Conservation (phyloP, 2,329 filamentous ascomycete species). For the Byssoonygena ceratinophila region DNA sequence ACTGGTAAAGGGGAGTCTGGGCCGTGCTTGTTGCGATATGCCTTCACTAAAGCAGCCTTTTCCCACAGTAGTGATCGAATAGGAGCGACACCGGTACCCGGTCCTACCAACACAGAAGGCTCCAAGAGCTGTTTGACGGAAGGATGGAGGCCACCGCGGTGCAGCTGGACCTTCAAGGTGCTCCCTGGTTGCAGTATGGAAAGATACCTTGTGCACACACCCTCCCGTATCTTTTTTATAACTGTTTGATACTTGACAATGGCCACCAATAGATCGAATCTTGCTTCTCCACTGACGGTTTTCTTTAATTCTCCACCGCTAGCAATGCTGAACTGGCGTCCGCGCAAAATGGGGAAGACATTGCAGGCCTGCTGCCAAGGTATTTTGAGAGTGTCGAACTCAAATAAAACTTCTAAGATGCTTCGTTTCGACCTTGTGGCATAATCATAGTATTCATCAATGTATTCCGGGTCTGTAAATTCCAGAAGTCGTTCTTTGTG, state of each 20-base stretch:
- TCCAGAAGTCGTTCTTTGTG: slow-evolving; percentile 76
- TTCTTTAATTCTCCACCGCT: slow-evolving; percentile 51
- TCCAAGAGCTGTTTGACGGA: slow-evolving; percentile 38
- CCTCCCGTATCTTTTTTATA: slow-evolving; percentile 70
- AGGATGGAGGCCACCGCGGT: slow-evolving; percentile 44
- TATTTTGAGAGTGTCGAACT: slow-evolving; percentile 75
- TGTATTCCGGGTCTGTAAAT: slow-evolving; percentile 65
- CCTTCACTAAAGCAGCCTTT: slow-evolving; percentile 40
- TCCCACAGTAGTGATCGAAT: slow-evolving; percentile 72
- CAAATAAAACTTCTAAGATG: slow-evolving; percentile 82
- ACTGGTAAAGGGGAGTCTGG: slow-evolving; percentile 21
- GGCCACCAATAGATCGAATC: slow-evolving; percentile 66
- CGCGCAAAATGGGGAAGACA: slow-evolving; percentile 70
- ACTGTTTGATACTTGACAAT: slow-evolving; percentile 88
- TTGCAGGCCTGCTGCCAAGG: slow-evolving; percentile 62
- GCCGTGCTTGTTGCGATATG: slow-evolving; percentile 24
- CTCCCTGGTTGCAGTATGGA: slow-evolving; percentile 51
- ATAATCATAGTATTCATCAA: slow-evolving; percentile 93
- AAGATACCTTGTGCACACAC: slow-evolving; percentile 83
- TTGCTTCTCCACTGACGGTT: slow-evolving; percentile 32
- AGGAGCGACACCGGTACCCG: slow-evolving; percentile 79
- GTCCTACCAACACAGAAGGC: slow-evolving; percentile 67
- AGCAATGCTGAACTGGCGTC: slow-evolving; percentile 87
- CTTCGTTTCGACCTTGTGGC: slow-evolving; percentile 80
- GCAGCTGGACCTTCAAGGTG: slow-evolving; percentile 48